phyloP scores from a whole-genome alignment of 257 asterid species.

The Solanum chmielewskii region DNA sequence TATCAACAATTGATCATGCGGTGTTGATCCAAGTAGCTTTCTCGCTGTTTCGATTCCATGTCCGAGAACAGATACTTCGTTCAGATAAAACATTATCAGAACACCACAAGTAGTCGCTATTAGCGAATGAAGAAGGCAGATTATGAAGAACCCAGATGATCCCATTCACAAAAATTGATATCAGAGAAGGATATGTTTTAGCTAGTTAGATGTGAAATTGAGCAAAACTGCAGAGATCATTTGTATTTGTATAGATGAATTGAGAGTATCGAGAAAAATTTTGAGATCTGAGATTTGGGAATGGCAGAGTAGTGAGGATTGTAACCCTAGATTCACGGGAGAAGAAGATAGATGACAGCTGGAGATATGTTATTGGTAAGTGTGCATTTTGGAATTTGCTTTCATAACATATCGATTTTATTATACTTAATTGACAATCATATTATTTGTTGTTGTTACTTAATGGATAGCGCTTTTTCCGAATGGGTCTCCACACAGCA shows the following conservation, averaged over 20 bases:
- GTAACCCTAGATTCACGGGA: slow-evolving; percentile 25
- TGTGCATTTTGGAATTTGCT: slow-evolving; percentile 6
- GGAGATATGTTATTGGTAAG: slow-evolving; percentile 17
- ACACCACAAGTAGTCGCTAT: slow-evolving; percentile 32
- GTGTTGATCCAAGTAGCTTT: slow-evolving; percentile 53
- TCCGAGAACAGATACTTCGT: slow-evolving; percentile 42
- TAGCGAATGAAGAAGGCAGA: slow-evolving; percentile 47
- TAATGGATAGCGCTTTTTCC: neutral
- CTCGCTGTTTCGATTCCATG: slow-evolving; percentile 47
- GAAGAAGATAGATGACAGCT: slow-evolving; percentile 15
- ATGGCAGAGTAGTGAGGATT: neutral
- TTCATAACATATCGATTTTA: neutral
- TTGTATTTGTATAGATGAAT: neutral
- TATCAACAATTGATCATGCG: slow-evolving; percentile 43
- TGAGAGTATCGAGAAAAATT: slow-evolving; percentile 19
- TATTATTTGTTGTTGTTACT: neutral
- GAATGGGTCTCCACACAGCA: neutral
- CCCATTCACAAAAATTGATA: slow-evolving; percentile 15
- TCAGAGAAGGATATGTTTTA: neutral
- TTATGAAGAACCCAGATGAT: slow-evolving; percentile 33
- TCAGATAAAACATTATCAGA: slow-evolving; percentile 49
- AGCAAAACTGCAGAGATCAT: neutral
- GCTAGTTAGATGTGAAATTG: slow-evolving; percentile 2
- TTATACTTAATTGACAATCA: rapidly evolving
- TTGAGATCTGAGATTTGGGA: neutral